Base-by-base conservation (phyloP, 1,284 basidiomycete species). In the Lentinus polychrous region DNA sequence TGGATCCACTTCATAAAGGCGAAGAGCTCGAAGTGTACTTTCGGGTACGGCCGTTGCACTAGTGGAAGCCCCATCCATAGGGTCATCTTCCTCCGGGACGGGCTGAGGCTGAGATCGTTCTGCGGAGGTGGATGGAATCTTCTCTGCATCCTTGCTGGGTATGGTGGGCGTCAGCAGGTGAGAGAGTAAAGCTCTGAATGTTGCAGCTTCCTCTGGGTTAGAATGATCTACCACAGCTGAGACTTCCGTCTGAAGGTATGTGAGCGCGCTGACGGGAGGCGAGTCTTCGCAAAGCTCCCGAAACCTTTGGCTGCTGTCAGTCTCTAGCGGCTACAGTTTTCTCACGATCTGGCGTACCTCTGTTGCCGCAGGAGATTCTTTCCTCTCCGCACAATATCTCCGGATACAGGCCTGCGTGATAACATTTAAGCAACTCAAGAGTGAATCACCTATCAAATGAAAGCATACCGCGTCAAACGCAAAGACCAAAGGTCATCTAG, bases 401-500 rank as follows among this genome's bases (percentile, higher is more conserved):
- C 74, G 2, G 74, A 64, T 2, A 70, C 71, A 24, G 79, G 77
- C 55, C 84, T 87, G 54, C 5, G 17, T 41, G 8, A 27, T 41
- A 22, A 35, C 17, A 48, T 15, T 17, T 3, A 23, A 35, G 31
- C 23, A 24, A 15, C 7, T 46, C 45, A 20, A 4, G 34, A 22
- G 17, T 42, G 14, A 44, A 6, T 33, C 23, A n/a, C 15, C 18
- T 27, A 17, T 23, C 23, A 3, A 3, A 5, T 14, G 14, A 18
- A 27, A 23, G 20, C 37, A 6, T 52, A 86, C 86, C 86, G 74
- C 49, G 74, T 62, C 38, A 89, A 64, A 43, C 67, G 71, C 80
- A 88, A 83, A 58, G 69, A 72, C 88, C 85, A 91, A 55, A 90
- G 79, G 62, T 89, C 86, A 57, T 84, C 81, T 60, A 88, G 56